These are phyloP conservation scores for Phytophthora uliginosa DNA, from an alignment of 352 stramenopile genomes.

Conservation along the genomic window DNA sequence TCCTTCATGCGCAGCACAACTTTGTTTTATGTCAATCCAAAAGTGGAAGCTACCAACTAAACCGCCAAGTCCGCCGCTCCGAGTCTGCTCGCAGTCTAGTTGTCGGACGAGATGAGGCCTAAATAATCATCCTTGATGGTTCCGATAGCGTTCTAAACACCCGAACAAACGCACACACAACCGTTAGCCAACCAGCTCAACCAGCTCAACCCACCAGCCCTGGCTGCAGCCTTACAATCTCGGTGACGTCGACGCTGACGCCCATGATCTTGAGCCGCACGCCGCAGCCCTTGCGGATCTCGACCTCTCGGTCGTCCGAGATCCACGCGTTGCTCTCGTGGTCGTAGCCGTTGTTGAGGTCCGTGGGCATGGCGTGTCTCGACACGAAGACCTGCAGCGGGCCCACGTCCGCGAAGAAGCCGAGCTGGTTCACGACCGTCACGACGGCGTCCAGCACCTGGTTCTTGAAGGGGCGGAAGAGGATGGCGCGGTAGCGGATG, in stretches of 20 bases:
- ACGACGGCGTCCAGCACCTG: slow-evolving; percentile 98
- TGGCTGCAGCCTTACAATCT: slow-evolving; percentile 73
- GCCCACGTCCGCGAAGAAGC: slow-evolving; percentile 97
- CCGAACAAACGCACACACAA: slow-evolving; percentile 18
- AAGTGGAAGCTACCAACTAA: slow-evolving; percentile 16
- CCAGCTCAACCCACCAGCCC: neutral
- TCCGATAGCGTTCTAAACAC: slow-evolving; percentile 94
- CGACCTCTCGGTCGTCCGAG: slow-evolving; percentile 97
- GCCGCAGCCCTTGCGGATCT: slow-evolving; percentile 97
- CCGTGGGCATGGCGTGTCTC: slow-evolving; percentile 95
- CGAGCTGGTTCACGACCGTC: slow-evolving; percentile 96
- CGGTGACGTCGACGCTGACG: slow-evolving; percentile 97
- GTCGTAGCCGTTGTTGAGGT: slow-evolving; percentile 97
- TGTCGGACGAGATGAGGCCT: slow-evolving; percentile 94
- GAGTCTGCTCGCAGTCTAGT: slow-evolving; percentile 39
- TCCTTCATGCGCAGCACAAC: too few relatives aligned
- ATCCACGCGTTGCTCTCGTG: slow-evolving; percentile 98
- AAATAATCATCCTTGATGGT: slow-evolving; percentile 99
- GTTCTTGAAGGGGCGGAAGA: slow-evolving; percentile 98
- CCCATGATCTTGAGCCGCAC: slow-evolving; percentile 98
- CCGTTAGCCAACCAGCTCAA: slow-evolving; percentile 14
- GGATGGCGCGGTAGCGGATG: slow-evolving; percentile 97
- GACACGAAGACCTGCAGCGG: slow-evolving; percentile 98
- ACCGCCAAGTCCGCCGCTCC: neutral
- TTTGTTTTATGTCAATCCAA: slow-evolving; percentile 20